phyloP scores from a whole-genome alignment of 1,139 yeast genomes.

The Zygoascus hellenicus region DNA sequence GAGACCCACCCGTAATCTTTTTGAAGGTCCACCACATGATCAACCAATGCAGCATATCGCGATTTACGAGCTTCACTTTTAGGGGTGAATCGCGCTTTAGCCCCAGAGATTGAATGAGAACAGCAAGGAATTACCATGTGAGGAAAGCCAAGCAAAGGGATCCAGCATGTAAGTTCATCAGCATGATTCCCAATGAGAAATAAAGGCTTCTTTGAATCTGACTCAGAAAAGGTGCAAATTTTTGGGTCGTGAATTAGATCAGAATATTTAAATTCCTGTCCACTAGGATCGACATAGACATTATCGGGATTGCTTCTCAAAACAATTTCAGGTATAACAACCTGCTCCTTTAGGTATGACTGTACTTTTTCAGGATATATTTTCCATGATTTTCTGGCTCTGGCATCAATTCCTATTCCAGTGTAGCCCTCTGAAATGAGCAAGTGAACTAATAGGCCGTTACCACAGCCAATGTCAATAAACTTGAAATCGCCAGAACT shows the following conservation, averaged over 20 bases:
- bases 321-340: conserved; percentile 68
- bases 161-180: conserved; percentile 94
- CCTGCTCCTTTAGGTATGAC: conserved; percentile 58
- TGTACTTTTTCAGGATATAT: conserved; percentile 61
- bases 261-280: conserved; percentile 6
- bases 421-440: conserved; percentile 70
- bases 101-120: conserved; percentile 79
- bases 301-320: conserved; percentile 23
- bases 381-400: conserved; percentile 84
- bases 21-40: conserved; percentile 72
- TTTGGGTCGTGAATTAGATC: conserved; percentile 48
- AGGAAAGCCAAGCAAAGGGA: conserved; percentile 80
- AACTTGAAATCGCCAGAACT: conserved; percentile 52
- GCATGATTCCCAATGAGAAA: conserved; percentile 93
- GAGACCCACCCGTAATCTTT: conserved; percentile 72
- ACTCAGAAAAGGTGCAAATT: conserved; percentile 46
- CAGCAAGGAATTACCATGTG: conserved; percentile 95
- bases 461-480: conserved; percentile 93
- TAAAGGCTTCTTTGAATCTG: conserved; percentile 58
- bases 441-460: conserved; percentile 78
- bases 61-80: conserved; percentile 43
- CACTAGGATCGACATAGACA: conserved; percentile 1
- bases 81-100: conserved; percentile 54
- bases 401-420: conserved; percentile 86
- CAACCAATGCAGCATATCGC: conserved; percentile 77